Conservation (phyloP, 2,329 filamentous ascomycete genomes). For the Septoria linicola region DNA sequence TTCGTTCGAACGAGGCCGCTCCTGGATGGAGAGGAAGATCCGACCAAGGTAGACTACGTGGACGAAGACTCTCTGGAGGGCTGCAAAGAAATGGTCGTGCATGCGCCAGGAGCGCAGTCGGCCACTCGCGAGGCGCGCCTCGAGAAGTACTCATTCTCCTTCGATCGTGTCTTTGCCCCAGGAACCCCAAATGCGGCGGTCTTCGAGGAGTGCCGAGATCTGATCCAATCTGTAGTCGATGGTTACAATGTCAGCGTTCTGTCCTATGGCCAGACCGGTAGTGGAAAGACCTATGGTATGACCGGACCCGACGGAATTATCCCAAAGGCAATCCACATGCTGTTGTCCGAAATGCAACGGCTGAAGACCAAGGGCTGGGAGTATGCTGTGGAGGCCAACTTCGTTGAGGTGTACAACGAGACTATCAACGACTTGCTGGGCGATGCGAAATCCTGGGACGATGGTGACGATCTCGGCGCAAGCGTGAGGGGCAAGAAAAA, state of each 20-base stretch:
- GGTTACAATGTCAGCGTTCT: constrained; percentile 99
- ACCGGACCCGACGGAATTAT: constrained; percentile 91
- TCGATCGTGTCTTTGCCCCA: constrained; percentile 88
- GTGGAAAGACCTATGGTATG: constrained; percentile 97
- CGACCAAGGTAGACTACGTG: constrained; percentile 75
- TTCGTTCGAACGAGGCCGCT: constrained; percentile 92
- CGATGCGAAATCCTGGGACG: constrained; percentile 64
- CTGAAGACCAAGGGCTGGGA: constrained; percentile 89
- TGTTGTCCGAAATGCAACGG: constrained; percentile 81
- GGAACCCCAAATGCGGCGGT: constrained; percentile 76
- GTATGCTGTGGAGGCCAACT: constrained; percentile 91
- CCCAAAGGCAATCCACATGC: constrained; percentile 85
- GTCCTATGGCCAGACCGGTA: constrained; percentile 96
- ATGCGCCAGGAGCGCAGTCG: constrained; percentile 79
- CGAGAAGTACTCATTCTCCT: constrained; percentile 81
- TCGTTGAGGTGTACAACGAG: constrained; percentile 98
- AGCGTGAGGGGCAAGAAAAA: constrained; percentile 47
- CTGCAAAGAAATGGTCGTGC: constrained; percentile 79
- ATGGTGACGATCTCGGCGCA: constrained; percentile 32
- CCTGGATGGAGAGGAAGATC: constrained; percentile 60
- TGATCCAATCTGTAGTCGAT: constrained; percentile 93
- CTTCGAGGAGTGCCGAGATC: constrained; percentile 93
- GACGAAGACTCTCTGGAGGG: constrained; percentile 68
- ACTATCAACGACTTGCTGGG: constrained; percentile 88
- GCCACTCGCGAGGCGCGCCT: constrained; percentile 73